Conservation (phyloP, 1,284 basidiomycete species). For the Tausonia pullulans region DNA sequence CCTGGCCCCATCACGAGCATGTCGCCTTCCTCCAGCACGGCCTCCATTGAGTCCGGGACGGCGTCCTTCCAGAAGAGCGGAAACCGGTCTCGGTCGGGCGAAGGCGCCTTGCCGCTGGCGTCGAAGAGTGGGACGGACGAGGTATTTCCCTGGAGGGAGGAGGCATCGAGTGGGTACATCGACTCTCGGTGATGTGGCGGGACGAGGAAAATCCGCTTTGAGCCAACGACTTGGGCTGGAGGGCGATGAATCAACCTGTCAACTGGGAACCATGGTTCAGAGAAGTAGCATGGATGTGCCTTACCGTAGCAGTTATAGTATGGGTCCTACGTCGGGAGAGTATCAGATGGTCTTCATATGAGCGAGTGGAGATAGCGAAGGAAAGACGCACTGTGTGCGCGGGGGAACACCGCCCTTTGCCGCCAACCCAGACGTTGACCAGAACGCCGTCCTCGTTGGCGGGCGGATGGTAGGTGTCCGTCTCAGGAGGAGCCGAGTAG, state of each 20-base stretch:
- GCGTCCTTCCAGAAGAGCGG: slow-evolving; percentile 48
- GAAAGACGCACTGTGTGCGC: slow-evolving; percentile 66
- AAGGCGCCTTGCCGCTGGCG: slow-evolving; percentile 8
- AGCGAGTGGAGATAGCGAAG: slow-evolving; percentile 19
- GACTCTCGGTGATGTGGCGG: slow-evolving; percentile 47
- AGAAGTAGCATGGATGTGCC: slow-evolving; percentile 14
- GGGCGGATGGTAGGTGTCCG: slow-evolving; percentile 52
- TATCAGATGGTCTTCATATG: not conserved
- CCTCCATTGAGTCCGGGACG: slow-evolving; percentile 51
- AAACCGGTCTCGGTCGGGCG: slow-evolving; percentile 27
- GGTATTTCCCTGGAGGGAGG: slow-evolving; percentile 36
- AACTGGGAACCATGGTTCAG: no score
- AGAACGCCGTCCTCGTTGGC: slow-evolving; percentile 55
- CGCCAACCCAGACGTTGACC: slow-evolving; percentile 83
- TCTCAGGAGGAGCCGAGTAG: slow-evolving; percentile 52
- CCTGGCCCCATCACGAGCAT: slow-evolving; percentile 62
- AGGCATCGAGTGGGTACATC: slow-evolving; percentile 46
- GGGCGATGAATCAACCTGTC: not conserved
- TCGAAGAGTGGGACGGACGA: slow-evolving; percentile 33
- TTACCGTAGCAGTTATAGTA: slow-evolving; percentile 83
- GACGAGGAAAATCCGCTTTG: slow-evolving; percentile 86
- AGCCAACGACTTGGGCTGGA: slow-evolving; percentile 73
- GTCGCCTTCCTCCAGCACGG: slow-evolving; percentile 66
- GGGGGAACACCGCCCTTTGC: slow-evolving; percentile 61
- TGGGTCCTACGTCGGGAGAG: slow-evolving; percentile 54